Evolutionary conservation across 2,329 filamentous ascomycete genomes (phyloP), one percentile per base, ranked within the genome.

Genomic region (Penicillium hesseltinei): DNA sequence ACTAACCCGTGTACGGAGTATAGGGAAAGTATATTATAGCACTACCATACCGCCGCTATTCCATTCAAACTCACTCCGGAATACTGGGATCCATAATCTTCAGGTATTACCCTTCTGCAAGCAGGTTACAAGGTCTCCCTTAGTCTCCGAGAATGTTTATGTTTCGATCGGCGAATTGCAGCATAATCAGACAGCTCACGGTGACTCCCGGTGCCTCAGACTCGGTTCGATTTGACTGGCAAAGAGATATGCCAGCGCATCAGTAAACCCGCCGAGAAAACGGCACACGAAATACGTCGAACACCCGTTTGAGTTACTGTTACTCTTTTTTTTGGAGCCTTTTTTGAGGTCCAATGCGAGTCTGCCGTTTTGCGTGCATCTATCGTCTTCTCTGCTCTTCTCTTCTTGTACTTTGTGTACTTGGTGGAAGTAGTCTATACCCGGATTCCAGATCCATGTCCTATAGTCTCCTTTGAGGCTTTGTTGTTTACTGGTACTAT

Each of bases 241-340:
- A 84, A 86, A 82, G 82, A 88, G 82, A 82, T 81, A 87, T 88
- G 91, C 91, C 91, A 95, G 83, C 91, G 89, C 91, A 95, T 92
- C 90, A 75, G 64, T 58, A 64, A 67, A 65, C 54, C 60, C 62
- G 61, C 61, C 64, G 64, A 59, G 49, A 39, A 48, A 49, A 55
- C 31, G 39, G 42, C 23, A 38, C 23, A 43, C 35, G 43, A 52
- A 49, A 52, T 21, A 48, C 27, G 6, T 51, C 38, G 36, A 51
- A 51, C 5, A 29, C 27, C 27, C 48, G n/a, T 51, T 52, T 43
- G 38, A 45, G 42, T 42, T 57, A 51, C 17, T 49, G 36, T 42
- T 38, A 47, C 49, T 29, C 7, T 39, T 42, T 9, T 33, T 15
- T 44, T 27, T 17, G 10, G n/a, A 17, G 27, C 5, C 13, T 9